Evolutionary conservation across 2,329 filamentous ascomycete species (phyloP), one percentile per base, ranked within the genome.

Genomic region (Fusarium drepaniforme): DNA sequence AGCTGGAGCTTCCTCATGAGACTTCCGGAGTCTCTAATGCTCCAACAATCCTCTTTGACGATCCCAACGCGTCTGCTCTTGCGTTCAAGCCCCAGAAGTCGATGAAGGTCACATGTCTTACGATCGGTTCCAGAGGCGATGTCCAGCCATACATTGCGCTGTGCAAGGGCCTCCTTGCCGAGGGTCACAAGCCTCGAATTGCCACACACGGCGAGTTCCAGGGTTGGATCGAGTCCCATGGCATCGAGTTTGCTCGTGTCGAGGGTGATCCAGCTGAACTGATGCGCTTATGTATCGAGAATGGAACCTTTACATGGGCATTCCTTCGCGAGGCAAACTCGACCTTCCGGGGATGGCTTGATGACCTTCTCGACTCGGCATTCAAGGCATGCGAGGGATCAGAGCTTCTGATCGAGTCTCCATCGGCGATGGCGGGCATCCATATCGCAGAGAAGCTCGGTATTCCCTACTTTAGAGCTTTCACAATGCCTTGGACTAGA

Each of bases 401-500:
- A 2, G 96, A 99, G 81, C 86, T 99, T 37, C 87, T 99, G 44
- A 98, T 99, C 71, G 97, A 99, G 82, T 97, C 94, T 57, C 97
- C 97, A 0, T 97, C 94, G 67, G 95, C 97, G 16, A 99, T 99
- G 97, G 95, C 93, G 1, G 97, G 97, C 30, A 98, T 99, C 64
- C 97, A 99, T 82, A 97, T 99, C 75, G 97, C 97, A 2, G 97
- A 99, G 84, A 95, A 95, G 28, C 88, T 99, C 3, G 89, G 91
- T 16, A 97, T 99, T 53, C 97, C 97, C 0, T 99, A 99, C 83
- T 98, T 98, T 86, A 92, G 97, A 66, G 96, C 96, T 0, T 99
- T 99, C 81, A 97, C 95, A 21, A 99, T 99, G 97, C 97, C 97
- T 0, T 99, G 97, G 97, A 98, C 97, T 1, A 92, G 96, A 59